phyloP scores from a whole-genome alignment of 257 asterid genomes.

The Paulownia fortunei region DNA sequence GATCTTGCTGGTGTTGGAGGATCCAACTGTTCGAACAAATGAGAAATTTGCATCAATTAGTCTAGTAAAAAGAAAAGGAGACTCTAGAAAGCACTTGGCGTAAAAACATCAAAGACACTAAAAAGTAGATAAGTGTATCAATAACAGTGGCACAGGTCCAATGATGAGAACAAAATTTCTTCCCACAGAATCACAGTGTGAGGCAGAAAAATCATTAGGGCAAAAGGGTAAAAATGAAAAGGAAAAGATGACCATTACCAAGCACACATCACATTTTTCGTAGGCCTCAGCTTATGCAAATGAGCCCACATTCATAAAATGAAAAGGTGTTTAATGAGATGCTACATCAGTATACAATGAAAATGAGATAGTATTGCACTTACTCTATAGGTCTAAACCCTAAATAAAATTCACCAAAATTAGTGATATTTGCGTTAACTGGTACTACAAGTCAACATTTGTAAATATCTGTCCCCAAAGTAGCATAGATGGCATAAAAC shows the following conservation, averaged over 20 bases:
- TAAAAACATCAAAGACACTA: background rate
- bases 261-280: background rate
- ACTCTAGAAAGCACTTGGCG: slow-evolving; percentile 22
- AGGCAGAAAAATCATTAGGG: background rate
- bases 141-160: background rate
- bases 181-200: background rate
- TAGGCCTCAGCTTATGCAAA: background rate
- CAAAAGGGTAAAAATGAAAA: background rate
- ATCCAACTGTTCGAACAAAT: slow-evolving; percentile 54
- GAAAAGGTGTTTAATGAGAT: background rate
- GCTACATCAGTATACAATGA: background rate
- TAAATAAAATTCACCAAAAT: background rate
- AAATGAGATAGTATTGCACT: background rate
- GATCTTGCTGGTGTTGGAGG: slow-evolving; percentile 72
- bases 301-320: background rate
- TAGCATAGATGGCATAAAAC: background rate
- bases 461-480: background rate
- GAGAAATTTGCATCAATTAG: slow-evolving; percentile 37
- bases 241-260: background rate
- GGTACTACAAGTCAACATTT: background rate
- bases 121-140: background rate
- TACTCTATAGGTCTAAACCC: background rate
- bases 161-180: background rate
- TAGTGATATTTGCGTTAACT: background rate
- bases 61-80: background rate